phyloP scores from a whole-genome alignment of 2,329 filamentous ascomycete genomes.

The Akanthomyces lecanii region DNA sequence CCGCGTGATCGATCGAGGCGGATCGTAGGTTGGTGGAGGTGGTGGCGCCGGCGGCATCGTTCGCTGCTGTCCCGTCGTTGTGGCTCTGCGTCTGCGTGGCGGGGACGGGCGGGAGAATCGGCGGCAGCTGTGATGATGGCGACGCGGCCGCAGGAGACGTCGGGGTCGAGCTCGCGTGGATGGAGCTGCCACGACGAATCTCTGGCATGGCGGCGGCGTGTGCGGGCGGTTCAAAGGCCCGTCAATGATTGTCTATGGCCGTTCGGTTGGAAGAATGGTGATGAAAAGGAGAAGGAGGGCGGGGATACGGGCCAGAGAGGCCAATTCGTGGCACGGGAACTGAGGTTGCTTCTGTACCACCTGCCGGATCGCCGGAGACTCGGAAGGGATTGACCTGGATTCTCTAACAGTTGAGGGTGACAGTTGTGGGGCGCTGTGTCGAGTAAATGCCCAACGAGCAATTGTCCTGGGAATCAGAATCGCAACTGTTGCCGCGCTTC shows the following conservation, averaged over 20 bases:
- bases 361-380: neutral
- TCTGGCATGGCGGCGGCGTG: slow-evolving; percentile 7
- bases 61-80: neutral
- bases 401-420: neutral
- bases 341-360: too few species aligned
- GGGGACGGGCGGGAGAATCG: neutral
- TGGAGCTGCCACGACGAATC: slow-evolving; percentile 16
- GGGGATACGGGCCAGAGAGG: too few species aligned
- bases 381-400: neutral
- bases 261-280: neutral
- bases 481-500: neutral
- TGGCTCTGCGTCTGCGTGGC: neutral
- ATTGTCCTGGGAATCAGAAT: neutral
- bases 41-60: neutral
- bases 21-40: neutral
- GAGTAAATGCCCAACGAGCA: too few species aligned
- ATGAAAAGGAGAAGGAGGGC: neutral
- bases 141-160: neutral
- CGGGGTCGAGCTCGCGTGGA: slow-evolving; percentile 14
- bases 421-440: neutral
- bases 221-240: neutral
- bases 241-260: neutral
- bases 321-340: too few species aligned
- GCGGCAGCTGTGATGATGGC: slow-evolving; percentile 5
- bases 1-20: neutral